Evolutionary conservation across 371 early-diverging fungal genomes (phyloP), one percentile per base, ranked within the genome.

Genomic region (Saksenaea vasiformis): DNA sequence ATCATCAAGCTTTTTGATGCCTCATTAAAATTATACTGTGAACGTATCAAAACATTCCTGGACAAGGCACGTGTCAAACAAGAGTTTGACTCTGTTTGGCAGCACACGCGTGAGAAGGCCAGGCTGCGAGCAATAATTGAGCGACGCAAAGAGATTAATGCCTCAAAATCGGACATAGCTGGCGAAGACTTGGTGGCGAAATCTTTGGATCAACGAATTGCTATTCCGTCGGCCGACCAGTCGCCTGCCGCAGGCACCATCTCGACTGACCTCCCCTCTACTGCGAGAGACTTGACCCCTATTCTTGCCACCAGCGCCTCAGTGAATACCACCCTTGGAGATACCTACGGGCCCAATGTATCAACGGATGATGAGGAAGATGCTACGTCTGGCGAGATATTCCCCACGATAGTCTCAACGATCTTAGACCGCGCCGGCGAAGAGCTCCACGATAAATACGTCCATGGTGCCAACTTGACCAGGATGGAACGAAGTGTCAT

Each of bases 401-500:
- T 43, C 44, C 44, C 1, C 44, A 43, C 44, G 44, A 43, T n/a
- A 43, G 17, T 43, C 5, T 1, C 44, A 43, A 43, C n/a, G 44
- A 43, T 43, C 44, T 17, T 43, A 43, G 44, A 43, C 44, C 44
- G 44, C 44, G 44, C 44, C 44, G 44, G 44, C 17, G 17, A 4
- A 17, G 44, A 43, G 44, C 44, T 43, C 17, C 44, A 43, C 17
- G 44, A 43, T 5, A 43, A 43, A 43, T 43, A n/a, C n/a, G 17
- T 43, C 44, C 44, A 43, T 43, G 5, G 44, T 14, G 44, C 15
- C 44, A 43, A n/a, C 44, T 43, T 43, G 44, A 43, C 44, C n/a
- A 43, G 44, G 44, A 43, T n/a, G 44, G 44, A 43, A 43, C 44
- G 44, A 43, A 43, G 44, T 43, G 44, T 43, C 11, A 43, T 43